Conservation (phyloP, 306 rosid species). For the Neltuma alba region DNA sequence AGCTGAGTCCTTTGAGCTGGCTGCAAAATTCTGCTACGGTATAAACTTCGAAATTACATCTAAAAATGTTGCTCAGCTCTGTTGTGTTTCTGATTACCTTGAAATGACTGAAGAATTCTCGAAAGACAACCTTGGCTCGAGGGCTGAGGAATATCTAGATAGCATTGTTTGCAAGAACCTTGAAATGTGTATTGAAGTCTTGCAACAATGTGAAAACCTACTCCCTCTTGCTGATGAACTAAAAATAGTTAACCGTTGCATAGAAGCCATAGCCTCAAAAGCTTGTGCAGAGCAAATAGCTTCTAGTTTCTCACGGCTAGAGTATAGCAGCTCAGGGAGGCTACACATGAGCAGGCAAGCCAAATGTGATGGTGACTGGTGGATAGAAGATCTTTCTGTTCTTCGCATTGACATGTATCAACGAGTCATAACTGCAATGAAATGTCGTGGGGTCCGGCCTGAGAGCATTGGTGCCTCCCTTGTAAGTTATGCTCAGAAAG, state of each 20-base stretch:
- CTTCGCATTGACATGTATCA: constrained; percentile 64
- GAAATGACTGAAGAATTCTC: constrained; percentile 75
- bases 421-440: constrained; percentile 70
- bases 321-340: constrained; percentile 78
- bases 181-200: constrained; percentile 71
- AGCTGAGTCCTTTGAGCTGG: constrained; percentile 55
- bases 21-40: constrained; percentile 45
- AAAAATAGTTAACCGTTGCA: constrained; percentile 60
- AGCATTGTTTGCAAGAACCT: constrained; percentile 64
- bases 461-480: constrained; percentile 74
- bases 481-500: constrained; percentile 67
- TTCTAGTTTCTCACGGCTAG: constrained; percentile 77
- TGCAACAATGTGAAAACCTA: constrained; percentile 66
- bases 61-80: constrained; percentile 61
- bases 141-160: constrained; percentile 63
- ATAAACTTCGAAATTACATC: constrained; percentile 76
- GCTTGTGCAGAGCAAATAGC: constrained; percentile 80
- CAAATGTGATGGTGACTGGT: constrained; percentile 71
- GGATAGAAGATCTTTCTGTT: constrained; percentile 75
- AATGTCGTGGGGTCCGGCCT: constrained; percentile 76
- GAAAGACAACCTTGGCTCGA: constrained; percentile 64
- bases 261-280: constrained; percentile 72
- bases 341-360: constrained; percentile 74
- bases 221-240: constrained; percentile 73
- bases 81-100: constrained; percentile 64